Evolutionary conservation across 768 basidiomycete genomes (phyloP).

Genomic region (Bullera alba): DNA sequence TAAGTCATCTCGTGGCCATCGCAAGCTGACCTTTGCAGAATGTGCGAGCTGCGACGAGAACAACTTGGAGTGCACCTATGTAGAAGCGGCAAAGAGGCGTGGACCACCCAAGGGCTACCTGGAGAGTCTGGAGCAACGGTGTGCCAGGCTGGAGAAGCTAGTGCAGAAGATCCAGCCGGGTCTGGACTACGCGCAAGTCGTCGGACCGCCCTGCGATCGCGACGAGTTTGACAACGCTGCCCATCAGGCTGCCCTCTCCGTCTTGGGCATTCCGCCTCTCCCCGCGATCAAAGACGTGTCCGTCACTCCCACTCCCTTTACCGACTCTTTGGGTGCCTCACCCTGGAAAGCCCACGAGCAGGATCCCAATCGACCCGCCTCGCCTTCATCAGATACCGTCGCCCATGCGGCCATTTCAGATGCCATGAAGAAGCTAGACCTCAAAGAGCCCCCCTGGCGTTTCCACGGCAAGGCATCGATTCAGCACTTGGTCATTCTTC

Average conservation of each 20-base stretch:
- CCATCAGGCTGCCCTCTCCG: conserved; percentile 33
- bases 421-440: conserved; percentile 21
- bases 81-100: conserved; percentile 43
- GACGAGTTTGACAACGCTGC: conserved; percentile 39
- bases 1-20: conserved; percentile 8
- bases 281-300: conserved; percentile 17
- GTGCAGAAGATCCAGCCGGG: conserved; percentile 36
- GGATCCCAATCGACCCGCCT: conserved; percentile 13
- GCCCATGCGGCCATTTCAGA: conserved; percentile 13
- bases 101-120: conserved; percentile 42
- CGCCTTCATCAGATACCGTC: conserved; percentile 1
- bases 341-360: conserved; percentile 26
- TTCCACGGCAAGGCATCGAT: conserved; percentile 43
- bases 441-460: conserved; percentile 32
- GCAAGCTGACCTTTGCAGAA: conserved; percentile 12
- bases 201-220: conserved; percentile 40
- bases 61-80: conserved; percentile 53
- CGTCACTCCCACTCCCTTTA: conserved; percentile 4
- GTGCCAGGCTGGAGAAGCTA: conserved; percentile 38
- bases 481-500: conserved; percentile 34
- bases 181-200: conserved; percentile 34
- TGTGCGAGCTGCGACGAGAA: conserved; percentile 41
- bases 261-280: conserved; percentile 26
- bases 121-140: conserved; percentile 43
- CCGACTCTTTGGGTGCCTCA: conserved; percentile 11